Base-by-base conservation (phyloP, 164 flowering plant genomes). In the Echeveria elegans region DNA sequence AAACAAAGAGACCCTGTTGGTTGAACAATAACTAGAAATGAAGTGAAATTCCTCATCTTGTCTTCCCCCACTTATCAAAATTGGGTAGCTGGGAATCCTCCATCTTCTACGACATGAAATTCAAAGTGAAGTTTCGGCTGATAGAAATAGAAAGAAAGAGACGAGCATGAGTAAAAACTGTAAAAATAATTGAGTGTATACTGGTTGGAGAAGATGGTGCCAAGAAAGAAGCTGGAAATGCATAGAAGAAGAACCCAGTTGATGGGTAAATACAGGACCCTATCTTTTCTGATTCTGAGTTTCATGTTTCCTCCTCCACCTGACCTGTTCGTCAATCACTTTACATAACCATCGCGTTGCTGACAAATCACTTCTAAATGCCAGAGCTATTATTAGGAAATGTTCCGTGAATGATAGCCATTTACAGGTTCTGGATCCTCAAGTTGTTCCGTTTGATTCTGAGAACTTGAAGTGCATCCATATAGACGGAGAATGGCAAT, bases 191-290 rank as follows among this genome's bases (percentile, higher is more conserved):
- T n/a, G 52, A 68, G 82, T 83, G 77, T 1, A 73, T 79, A 60
- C 75, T 24, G 73, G 48, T 71, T 73, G 8, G 79, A 75, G 41
- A 88, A 80, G 62, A 90, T 80, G 8, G 86, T 76, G 6, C 97
- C 97, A 63, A 79, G 81, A 36, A 91, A 71, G 63, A 91, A 91
- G 76, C 92, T 73, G 1, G 78, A 83, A 19, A 83, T 37, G 69
- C 95, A 88, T 0, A 88, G 76, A 12, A 76, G 40, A 0, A 86
- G 36, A 5, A 87, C 77, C 58, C 58, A 52, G 58, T 23, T 52
- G 58, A 23, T 52, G 28, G 58, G 9, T 52, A 52, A 21, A 52
- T 47, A 2, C 52, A 47, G 23, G 21, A 47, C 21, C 52, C 28
- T 23, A 52, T 52, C 12, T 52, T 52, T 52, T 52, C 58, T 52